phyloP scores from a whole-genome alignment of 2,329 filamentous ascomycete genomes.

The Pezicula carpinea region DNA sequence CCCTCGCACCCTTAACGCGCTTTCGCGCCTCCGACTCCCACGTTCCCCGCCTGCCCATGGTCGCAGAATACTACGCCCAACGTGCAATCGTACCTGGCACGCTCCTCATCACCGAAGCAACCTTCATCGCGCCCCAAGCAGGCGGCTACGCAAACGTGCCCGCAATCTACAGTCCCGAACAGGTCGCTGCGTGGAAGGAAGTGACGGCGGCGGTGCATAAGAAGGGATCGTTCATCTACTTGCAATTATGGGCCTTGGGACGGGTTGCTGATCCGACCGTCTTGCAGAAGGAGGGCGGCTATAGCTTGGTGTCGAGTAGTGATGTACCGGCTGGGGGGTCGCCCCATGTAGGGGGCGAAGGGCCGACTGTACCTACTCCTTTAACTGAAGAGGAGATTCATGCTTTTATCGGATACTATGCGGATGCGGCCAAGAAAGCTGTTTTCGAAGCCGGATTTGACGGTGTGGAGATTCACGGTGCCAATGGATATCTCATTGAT shows the following conservation, averaged over 20 bases:
- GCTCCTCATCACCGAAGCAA: conserved; percentile 51
- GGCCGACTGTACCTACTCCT: conserved; percentile 18
- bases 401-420: conserved; percentile 31
- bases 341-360: no score
- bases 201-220: conserved; percentile 55
- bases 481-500: conserved; percentile 20
- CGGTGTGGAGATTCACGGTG: conserved; percentile 37
- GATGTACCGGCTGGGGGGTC: conserved; percentile 20
- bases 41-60: conserved; percentile 36
- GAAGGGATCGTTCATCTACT: conserved; percentile 52
- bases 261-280: conserved; percentile 29
- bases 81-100: conserved; percentile 45
- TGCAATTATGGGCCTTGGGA: conserved; percentile 58
- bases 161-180: conserved; percentile 48
- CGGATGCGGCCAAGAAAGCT: conserved; percentile 35
- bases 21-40: conserved; percentile 43
- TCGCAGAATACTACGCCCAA: conserved; percentile 49
- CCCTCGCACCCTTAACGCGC: conserved; percentile 55
- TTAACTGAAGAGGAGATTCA: conserved; percentile 35
- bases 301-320: conserved; percentile 12
- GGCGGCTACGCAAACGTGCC: conserved; percentile 47
- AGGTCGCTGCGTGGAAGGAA: conserved; percentile 52
- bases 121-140: conserved; percentile 40
- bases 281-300: conserved; percentile 20
- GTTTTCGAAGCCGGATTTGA: conserved; percentile 48